These are phyloP conservation scores for Boletus rubroflammeus DNA, from an alignment of 768 basidiomycete genomes.

Conservation along the genomic window DNA sequence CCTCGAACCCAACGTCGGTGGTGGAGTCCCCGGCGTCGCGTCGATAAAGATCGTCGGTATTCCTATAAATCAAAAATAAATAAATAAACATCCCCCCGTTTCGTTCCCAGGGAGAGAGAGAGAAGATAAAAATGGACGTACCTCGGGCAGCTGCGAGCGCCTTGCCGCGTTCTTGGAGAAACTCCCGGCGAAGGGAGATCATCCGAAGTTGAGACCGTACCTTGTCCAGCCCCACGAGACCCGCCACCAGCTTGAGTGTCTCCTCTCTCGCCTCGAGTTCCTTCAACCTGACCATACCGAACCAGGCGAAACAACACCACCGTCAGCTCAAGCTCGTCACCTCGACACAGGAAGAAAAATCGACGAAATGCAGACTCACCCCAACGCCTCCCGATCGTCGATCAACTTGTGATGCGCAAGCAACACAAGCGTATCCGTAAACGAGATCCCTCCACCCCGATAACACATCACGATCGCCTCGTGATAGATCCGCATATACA, in stretches of 20 bases:
- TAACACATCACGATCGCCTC: slow-evolving; percentile 78
- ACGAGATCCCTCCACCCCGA: slow-evolving; percentile 78
- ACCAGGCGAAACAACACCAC: not conserved
- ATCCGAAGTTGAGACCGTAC: slow-evolving; percentile 78
- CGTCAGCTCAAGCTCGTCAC: not conserved
- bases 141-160: slow-evolving; percentile 22
- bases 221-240: slow-evolving; percentile 81
- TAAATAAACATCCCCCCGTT: too few species aligned
- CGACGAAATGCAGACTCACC: slow-evolving; percentile 49
- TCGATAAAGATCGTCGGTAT: slow-evolving; percentile 71
- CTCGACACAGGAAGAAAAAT: not conserved
- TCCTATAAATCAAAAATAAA: slow-evolving; percentile 29
- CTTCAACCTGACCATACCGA: slow-evolving; percentile 52
- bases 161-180: slow-evolving; percentile 49
- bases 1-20: slow-evolving; percentile 41
- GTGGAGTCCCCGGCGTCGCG: slow-evolving; percentile 13
- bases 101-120: too few species aligned
- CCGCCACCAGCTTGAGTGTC: slow-evolving; percentile 75
- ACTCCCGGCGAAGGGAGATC: slow-evolving; percentile 68
- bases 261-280: slow-evolving; percentile 75
- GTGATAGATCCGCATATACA: slow-evolving; percentile 78
- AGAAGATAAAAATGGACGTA: not conserved
- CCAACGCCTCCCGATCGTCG: slow-evolving; percentile 81
- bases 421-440: slow-evolving; percentile 83
- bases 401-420: slow-evolving; percentile 92